phyloP scores from a whole-genome alignment of 768 basidiomycete genomes.

The Russula sp. region DNA sequence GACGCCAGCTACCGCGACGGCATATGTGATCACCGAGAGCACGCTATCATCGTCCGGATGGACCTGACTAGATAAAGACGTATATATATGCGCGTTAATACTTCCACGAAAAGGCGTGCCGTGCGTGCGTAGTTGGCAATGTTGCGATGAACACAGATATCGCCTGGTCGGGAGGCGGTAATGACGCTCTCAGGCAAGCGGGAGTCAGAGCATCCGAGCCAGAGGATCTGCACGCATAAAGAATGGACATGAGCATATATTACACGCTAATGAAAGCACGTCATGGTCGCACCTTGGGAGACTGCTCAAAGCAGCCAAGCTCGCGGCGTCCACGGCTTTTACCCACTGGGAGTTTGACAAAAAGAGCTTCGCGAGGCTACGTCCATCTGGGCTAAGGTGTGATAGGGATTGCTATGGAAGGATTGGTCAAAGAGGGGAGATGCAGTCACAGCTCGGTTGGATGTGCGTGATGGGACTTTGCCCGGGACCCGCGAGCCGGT shows the following conservation, averaged over 20 bases:
- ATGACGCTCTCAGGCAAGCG: slow-evolving; percentile 76
- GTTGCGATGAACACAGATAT: slow-evolving; percentile 79
- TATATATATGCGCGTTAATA: background rate
- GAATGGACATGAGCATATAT: background rate
- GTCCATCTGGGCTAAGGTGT: slow-evolving; percentile 13
- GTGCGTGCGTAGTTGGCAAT: slow-evolving; percentile 65
- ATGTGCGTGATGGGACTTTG: background rate
- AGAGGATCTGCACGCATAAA: slow-evolving; percentile 46
- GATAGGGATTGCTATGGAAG: background rate
- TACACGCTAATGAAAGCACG: background rate
- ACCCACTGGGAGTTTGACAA: slow-evolving; percentile 65
- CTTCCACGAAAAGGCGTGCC: too few relatives aligned
- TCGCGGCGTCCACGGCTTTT: slow-evolving; percentile 44
- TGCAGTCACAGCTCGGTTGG: background rate
- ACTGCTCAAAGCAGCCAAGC: slow-evolving; percentile 53
- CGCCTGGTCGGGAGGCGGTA: slow-evolving; percentile 63
- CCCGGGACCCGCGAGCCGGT: background rate
- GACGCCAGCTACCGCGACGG: slow-evolving; percentile 60
- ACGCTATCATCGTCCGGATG: slow-evolving; percentile 63
- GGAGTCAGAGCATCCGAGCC: slow-evolving; percentile 82
- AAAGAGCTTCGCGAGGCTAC: slow-evolving; percentile 31
- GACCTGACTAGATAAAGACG: slow-evolving; percentile 69
- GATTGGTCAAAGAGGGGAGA: background rate
- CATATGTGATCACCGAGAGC: slow-evolving; percentile 66
- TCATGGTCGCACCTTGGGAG: slow-evolving; percentile 43